Evolutionary conservation across 768 basidiomycete genomes (phyloP).

Genomic region (Mycena metata): DNA sequence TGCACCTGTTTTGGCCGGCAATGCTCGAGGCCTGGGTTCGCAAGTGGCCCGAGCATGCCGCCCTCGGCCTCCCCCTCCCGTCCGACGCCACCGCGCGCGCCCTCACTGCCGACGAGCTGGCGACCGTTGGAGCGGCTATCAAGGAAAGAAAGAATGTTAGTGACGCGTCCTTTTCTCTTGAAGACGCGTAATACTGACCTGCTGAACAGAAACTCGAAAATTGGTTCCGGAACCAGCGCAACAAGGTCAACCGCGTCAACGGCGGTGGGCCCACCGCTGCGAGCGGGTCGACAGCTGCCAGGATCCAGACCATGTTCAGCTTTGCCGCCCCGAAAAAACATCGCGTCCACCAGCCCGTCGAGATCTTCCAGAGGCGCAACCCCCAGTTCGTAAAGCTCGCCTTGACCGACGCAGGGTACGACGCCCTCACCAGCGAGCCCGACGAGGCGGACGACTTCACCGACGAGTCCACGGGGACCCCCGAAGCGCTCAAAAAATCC

Average conservation of each 20-base stretch:
- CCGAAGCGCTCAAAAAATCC: too few species aligned
- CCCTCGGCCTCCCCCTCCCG: background rate
- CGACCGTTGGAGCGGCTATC: background rate
- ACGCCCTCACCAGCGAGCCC: too few species aligned
- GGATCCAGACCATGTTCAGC: background rate
- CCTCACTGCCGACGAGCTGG: background rate
- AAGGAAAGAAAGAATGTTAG: background rate
- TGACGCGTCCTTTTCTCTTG: background rate
- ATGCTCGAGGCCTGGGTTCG: constrained; percentile 1
- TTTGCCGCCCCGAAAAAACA: background rate
- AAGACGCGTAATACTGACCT: background rate
- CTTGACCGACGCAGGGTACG: too few species aligned
- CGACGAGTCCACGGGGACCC: too few species aligned
- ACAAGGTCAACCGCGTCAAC: background rate
- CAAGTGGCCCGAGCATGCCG: background rate
- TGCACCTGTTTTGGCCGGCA: constrained; percentile 12
- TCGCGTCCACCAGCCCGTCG: too few species aligned
- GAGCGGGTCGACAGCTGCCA: too few species aligned
- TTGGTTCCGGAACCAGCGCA: constrained; percentile 6
- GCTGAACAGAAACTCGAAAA: constrained; percentile 1
- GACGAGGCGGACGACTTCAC: too few species aligned
- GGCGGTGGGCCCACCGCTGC: background rate
- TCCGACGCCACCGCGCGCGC: background rate
- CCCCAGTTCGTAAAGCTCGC: too few species aligned
- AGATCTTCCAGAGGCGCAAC: too few species aligned